A percentile compares a stretch with the other conserved stretches of the same genome.
Evolutionary conservation across 2,329 filamentous ascomycete species (phyloP).

Genomic region (Exophiala sideris): DNA sequence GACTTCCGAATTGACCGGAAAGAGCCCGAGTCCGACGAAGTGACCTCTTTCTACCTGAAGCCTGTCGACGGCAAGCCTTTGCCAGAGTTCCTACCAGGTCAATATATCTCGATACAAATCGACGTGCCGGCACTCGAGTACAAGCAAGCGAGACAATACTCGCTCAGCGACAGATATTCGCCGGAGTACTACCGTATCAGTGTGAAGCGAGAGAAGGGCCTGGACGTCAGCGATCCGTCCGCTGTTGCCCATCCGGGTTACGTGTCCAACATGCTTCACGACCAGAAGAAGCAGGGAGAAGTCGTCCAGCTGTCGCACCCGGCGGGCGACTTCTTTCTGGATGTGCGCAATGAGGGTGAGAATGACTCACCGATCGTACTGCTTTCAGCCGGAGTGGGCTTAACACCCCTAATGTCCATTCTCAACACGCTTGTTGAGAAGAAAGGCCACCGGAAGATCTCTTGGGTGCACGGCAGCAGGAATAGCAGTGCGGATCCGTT

Average conservation of each 20-base stretch:
- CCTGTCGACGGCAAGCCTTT: slow-evolving; percentile 61
- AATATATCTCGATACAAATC: slow-evolving; percentile 65
- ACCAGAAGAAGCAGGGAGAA: slow-evolving; percentile 59
- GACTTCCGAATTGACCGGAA: slow-evolving; percentile 64
- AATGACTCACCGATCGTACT: slow-evolving; percentile 53
- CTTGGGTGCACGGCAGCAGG: slow-evolving; percentile 59
- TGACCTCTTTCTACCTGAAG: slow-evolving; percentile 67
- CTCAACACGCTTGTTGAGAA: slow-evolving; percentile 51
- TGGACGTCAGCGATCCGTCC: slow-evolving; percentile 44
- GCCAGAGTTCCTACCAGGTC: slow-evolving; percentile 64
- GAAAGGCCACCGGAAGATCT: slow-evolving; percentile 47
- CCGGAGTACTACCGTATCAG: slow-evolving; percentile 63
- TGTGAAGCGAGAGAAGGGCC: slow-evolving; percentile 63
- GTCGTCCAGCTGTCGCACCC: slow-evolving; percentile 64
- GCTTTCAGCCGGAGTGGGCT: slow-evolving; percentile 60
- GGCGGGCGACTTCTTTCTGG: slow-evolving; percentile 58
- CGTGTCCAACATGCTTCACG: slow-evolving; percentile 67
- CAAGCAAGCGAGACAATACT: slow-evolving; percentile 68
- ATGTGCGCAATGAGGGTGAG: slow-evolving; percentile 28
- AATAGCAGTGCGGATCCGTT: slow-evolving; percentile 50
- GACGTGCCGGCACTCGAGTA: slow-evolving; percentile 57
- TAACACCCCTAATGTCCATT: slow-evolving; percentile 61
- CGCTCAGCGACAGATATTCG: slow-evolving; percentile 59
- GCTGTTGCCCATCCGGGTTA: slow-evolving; percentile 57
- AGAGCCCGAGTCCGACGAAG: slow-evolving; percentile 62